phyloP scores from a whole-genome alignment of 352 stramenopile species.

The Globisporangium spinosum region DNA sequence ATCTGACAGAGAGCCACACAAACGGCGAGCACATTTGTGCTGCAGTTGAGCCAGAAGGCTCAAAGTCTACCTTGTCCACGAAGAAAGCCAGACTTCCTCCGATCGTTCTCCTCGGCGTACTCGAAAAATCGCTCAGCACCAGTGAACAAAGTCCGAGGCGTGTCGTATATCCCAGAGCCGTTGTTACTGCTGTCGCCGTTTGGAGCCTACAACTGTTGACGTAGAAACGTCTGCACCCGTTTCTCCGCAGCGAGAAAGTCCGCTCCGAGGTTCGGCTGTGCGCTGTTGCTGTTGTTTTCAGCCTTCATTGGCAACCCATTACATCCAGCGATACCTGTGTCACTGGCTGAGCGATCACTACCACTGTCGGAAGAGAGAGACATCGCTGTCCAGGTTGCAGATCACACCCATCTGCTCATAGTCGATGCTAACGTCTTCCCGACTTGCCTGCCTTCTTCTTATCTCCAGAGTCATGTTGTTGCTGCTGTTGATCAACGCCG shows the following conservation, averaged over 20 bases:
- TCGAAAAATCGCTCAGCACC: conserved; percentile 58
- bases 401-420: conserved; percentile 51
- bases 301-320: background rate
- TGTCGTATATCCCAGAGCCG: conserved; percentile 12
- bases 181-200: background rate
- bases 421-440: conserved; percentile 27
- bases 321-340: background rate
- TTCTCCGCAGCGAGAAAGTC: conserved; percentile 43
- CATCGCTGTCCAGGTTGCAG: conserved; percentile 54
- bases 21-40: no score
- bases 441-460: conserved; percentile 11
- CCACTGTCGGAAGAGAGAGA: conserved; percentile 33
- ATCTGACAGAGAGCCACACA: conserved; percentile 21
- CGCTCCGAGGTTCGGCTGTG: conserved; percentile 20
- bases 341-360: background rate
- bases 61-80: conserved; percentile 32
- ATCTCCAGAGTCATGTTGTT: background rate
- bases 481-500: background rate
- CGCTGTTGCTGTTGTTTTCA: background rate
- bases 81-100: conserved; percentile 30
- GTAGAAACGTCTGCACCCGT: conserved; percentile 35
- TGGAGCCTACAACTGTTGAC: background rate
- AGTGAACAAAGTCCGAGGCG: conserved; percentile 37
- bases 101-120: conserved; percentile 35
- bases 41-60: no score